These are phyloP conservation scores for Allium fistulosum DNA, from an alignment of 106 monocot genomes.

Conservation along the genomic window DNA sequence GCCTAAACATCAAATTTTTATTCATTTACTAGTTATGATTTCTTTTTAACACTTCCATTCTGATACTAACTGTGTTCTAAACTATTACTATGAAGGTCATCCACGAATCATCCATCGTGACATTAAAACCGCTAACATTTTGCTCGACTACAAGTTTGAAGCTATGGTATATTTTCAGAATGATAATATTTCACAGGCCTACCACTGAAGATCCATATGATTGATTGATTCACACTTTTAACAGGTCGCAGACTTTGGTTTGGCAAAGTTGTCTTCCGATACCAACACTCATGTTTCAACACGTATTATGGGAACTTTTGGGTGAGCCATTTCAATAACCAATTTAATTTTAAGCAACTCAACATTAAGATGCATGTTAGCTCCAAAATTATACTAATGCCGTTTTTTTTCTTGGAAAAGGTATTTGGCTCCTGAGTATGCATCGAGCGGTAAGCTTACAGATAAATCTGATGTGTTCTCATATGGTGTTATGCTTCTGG, in stretches of 20 bases:
- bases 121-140: conserved; percentile 80
- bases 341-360: neutral
- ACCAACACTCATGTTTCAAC: conserved; percentile 91
- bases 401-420: conserved; percentile 12
- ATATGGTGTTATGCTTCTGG: conserved; percentile 86
- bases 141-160: conserved; percentile 71
- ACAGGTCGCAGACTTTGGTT: conserved; percentile 82
- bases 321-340: conserved; percentile 22
- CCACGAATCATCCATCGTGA: conserved; percentile 87
- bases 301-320: conserved; percentile 88
- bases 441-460: conserved; percentile 85
- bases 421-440: conserved; percentile 90
- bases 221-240: neutral
- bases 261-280: conserved; percentile 74
- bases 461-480: conserved; percentile 96
- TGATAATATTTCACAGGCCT: neutral
- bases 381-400: neutral
- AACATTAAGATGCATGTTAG: neutral
- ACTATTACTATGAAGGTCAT: conserved; percentile 36
- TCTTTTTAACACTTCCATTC: neutral
- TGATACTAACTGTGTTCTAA: neutral
- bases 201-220: neutral
- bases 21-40: neutral
- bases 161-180: conserved; percentile 50
- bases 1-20: neutral